Evolutionary conservation across 2,329 filamentous ascomycete species (phyloP), one percentile per base, ranked within the genome.

Genomic region (Fusarium vanettenii): DNA sequence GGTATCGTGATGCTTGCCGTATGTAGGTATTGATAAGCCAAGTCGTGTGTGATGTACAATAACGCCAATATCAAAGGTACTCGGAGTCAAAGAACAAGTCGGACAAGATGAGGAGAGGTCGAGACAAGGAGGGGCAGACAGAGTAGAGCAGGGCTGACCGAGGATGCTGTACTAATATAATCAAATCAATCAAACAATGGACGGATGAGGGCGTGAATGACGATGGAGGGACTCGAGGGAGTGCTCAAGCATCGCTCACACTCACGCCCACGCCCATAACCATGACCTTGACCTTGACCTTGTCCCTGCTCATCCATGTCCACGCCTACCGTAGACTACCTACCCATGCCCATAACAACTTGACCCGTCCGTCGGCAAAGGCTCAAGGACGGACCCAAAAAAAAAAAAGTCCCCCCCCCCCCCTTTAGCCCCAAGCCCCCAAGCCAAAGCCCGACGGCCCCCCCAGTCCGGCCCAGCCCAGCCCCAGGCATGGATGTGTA

Each of bases 211-310:
- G 62, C 27, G 56, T 63, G 70, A 62, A 74, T 75, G 73, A 76
- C 67, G 73, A 76, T 73, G 29, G 72, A 75, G 60, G 52, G 60
- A 73, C 63, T 75, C 60, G 67, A 73, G 72, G 73, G 73, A 75
- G 73, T 75, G 73, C 61, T 66, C 25, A 41, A 63, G 25, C 43
- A 67, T 70, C 39, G 56, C 60, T 45, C 57, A 43, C 72, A 69
- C 72, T 61, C 71, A 63, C 48, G 20, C 48, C 48, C 37, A 27
- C 29, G 8, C n/a, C 48, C 61, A 61, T 16, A 20, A 27, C 55
- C 43, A 41, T 45, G 11, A n/a, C 66, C 65, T 35, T 60, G 20
- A 11, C 66, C 60, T 27, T 73, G 45, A 8, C 55, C 62, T 64
- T 66, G 57, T 37, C 70, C 70, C 39, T 55, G 48, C 16, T 29